phyloP scores from a whole-genome alignment of 352 stramenopile species.

The Phytophthora quininea region DNA sequence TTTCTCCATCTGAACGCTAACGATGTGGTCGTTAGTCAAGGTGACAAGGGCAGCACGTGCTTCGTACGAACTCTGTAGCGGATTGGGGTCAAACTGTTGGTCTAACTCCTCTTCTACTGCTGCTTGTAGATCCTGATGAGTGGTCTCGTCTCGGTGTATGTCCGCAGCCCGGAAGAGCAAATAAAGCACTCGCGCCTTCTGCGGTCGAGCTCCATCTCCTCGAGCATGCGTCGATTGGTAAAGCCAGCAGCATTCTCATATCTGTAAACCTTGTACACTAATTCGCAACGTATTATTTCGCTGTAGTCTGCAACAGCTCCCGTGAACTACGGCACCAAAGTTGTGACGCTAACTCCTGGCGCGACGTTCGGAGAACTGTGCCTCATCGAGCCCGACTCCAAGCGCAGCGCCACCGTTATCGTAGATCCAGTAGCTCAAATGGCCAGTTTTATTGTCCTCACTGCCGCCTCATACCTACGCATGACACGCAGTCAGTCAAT shows the following conservation, averaged over 20 bases:
- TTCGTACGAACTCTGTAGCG: slow-evolving; percentile 49
- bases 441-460: slow-evolving; percentile 88
- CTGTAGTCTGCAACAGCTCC: slow-evolving; percentile 40
- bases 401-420: slow-evolving; percentile 82
- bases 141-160: slow-evolving; percentile 74
- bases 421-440: slow-evolving; percentile 69
- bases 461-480: slow-evolving; percentile 76
- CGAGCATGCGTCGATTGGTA: slow-evolving; percentile 52
- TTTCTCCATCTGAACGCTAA: slow-evolving; percentile 73
- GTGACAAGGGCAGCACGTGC: slow-evolving; percentile 86
- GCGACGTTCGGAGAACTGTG: slow-evolving; percentile 86
- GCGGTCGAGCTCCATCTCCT: slow-evolving; percentile 49
- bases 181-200: slow-evolving; percentile 60
- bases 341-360: slow-evolving; percentile 75
- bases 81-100: neutral
- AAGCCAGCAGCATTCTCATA: neutral
- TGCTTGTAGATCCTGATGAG: slow-evolving; percentile 75
- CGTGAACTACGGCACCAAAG: slow-evolving; percentile 63
- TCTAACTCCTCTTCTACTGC: neutral
- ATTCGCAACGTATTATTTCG: neutral
- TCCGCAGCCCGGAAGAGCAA: slow-evolving; percentile 76
- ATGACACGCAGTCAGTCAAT: slow-evolving; percentile 85
- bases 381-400: slow-evolving; percentile 87
- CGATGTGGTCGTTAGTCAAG: slow-evolving; percentile 82
- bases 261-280: neutral